These are phyloP conservation scores for Metschnikowia lachancei DNA, from an alignment of 805 yeast species.

Conservation along the genomic window DNA sequence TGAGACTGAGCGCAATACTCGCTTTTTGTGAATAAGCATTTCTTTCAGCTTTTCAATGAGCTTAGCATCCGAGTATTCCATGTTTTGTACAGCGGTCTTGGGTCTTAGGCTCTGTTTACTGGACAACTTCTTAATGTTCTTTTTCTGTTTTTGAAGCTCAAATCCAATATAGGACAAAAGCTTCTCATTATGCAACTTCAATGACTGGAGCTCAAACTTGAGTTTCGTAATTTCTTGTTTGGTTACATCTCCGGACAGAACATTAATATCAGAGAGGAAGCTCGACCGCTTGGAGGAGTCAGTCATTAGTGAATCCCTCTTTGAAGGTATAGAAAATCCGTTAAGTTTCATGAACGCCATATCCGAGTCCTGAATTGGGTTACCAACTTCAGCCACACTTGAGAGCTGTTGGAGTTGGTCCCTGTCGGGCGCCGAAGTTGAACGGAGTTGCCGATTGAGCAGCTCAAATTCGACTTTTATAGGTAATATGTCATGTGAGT, in stretches of 20 bases:
- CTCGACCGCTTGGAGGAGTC: slow-evolving; percentile 36
- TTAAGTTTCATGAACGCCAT: slow-evolving; percentile 31
- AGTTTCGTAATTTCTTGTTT: slow-evolving; percentile 50
- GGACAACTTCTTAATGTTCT: slow-evolving; percentile 38
- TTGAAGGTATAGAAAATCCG: slow-evolving; percentile 21
- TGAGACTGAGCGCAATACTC: slow-evolving; percentile 41
- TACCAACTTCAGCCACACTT: slow-evolving; percentile 16
- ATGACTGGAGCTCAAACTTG: slow-evolving; percentile 52
- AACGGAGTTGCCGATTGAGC: slow-evolving; percentile 18
- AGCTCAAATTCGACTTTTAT: slow-evolving; percentile 44
- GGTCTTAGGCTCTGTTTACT: slow-evolving; percentile 35
- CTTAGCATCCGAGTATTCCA: slow-evolving; percentile 53
- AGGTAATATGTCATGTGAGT: slow-evolving; percentile 43
- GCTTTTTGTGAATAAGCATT: slow-evolving; percentile 42
- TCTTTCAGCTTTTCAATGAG: slow-evolving; percentile 49
- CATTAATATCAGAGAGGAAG: slow-evolving; percentile 23
- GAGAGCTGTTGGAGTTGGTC: slow-evolving; percentile 14
- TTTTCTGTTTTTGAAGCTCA: slow-evolving; percentile 49
- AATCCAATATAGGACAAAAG: slow-evolving; percentile 56
- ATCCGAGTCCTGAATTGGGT: slow-evolving; percentile 19
- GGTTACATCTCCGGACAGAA: slow-evolving; percentile 27
- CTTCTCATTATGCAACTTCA: slow-evolving; percentile 55
- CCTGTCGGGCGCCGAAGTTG: slow-evolving; percentile 31
- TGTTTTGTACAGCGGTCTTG: slow-evolving; percentile 16
- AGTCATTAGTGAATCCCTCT: slow-evolving; percentile 20